Conservation (phyloP, 2,329 filamentous ascomycete species). For the Pyrenochaeta sp. region DNA sequence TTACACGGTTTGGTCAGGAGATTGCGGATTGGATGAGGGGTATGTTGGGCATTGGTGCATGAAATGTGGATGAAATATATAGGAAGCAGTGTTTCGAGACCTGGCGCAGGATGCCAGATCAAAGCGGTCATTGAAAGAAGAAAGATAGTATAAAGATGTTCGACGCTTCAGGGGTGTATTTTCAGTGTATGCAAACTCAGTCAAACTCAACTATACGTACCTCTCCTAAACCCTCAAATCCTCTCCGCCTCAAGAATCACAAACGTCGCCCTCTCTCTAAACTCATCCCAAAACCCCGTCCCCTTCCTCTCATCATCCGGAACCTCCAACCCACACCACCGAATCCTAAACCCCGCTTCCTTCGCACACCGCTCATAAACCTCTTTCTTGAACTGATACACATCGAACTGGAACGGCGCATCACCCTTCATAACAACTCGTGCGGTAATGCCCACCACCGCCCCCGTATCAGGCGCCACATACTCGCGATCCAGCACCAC, state of each 20-base stretch:
- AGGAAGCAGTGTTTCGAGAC: no score
- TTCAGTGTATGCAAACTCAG: no score
- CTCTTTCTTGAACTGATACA: constrained; percentile 32
- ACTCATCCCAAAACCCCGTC: constrained; percentile 30
- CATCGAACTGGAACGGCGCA: constrained; percentile 28
- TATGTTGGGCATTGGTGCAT: neutral
- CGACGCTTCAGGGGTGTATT: no score
- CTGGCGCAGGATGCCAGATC: no score
- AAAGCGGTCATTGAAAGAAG: no score
- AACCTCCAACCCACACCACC: constrained; percentile 27
- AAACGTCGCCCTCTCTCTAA: constrained; percentile 31
- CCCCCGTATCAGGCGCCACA: constrained; percentile 17
- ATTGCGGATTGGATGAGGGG: neutral
- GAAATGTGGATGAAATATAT: no score
- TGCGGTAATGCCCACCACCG: constrained; percentile 30
- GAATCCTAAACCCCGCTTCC: constrained; percentile 26
- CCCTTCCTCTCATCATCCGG: constrained; percentile 36
- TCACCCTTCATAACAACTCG: constrained; percentile 24
- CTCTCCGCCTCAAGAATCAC: constrained; percentile 28
- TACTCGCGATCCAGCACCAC: constrained; percentile 28
- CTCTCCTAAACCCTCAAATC: neutral
- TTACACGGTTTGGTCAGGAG: neutral
- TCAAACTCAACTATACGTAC: no score
- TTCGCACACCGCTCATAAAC: constrained; percentile 37
- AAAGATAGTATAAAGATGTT: no score